Base-by-base conservation (phyloP, 2,329 filamentous ascomycete species). In the Zopfia rhizophila region DNA sequence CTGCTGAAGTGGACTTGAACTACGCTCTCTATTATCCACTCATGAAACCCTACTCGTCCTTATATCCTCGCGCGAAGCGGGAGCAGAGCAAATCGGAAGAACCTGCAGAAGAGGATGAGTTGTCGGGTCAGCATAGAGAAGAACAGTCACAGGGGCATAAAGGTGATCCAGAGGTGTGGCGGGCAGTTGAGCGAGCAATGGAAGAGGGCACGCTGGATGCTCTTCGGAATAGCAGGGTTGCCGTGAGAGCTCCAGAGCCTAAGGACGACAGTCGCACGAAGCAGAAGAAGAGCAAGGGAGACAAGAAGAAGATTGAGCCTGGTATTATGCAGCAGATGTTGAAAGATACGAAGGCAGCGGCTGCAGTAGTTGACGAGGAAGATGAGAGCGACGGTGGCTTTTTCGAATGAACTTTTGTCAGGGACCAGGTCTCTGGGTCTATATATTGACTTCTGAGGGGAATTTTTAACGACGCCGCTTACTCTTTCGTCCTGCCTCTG, bases 11-110 rank as follows among this genome's bases (percentile, higher is more conserved):
- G 10, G 89, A 93, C 63, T 76, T 89, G 52, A 85, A 89, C 58
- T 94, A 94, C 65, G 84, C 89, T 1, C 80, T 83, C 40, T 88
- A 86, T 69, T 89, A 83, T 52, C 90, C 90, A 1, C 82, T 89
- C 31, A 77, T 86, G 60, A 84, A 89, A 68, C 76, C 80, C 16
- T 94, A 94, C 70, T 78, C 89, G 54, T 78, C 81, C 14, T 66
- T 87, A 3, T 87, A 79, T 52, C 68, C 71, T 4, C 66, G 55
- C 14, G 51, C 61, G 11, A 63, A 63, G 36, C 64, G 51, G 19
- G 45, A 45, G 18, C 49, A 48, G 5, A 60, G 48, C 16, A 66
- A 58, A 22, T 30, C 29, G 29, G 47, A 33, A 40, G 35, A 56
- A 4, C 32, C 47, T 29, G 65, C 61, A 25, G 69, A 65, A 3